Base-by-base conservation (phyloP, 108 stramenopile genomes). In the Chaetoceros tenuissimus region DNA sequence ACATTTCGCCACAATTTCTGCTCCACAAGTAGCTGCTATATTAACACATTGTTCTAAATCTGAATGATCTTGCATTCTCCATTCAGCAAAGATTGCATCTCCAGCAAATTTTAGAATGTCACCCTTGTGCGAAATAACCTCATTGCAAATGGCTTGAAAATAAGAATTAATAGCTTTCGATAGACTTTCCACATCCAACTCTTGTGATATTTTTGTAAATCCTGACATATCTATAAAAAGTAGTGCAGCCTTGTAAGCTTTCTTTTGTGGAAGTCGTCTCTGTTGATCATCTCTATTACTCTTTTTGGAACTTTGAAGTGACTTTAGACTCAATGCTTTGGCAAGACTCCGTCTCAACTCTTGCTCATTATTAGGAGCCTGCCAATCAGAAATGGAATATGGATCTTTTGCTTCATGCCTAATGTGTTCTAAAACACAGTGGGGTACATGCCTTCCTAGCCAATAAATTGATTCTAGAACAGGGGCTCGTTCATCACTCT, bases 381-480 rank as follows among this genome's bases (percentile, higher is more conserved):
- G n/a, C n/a, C n/a, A n/a, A n/a, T n/a, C n/a, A n/a, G n/a, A n/a
- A n/a, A n/a, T n/a, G n/a, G n/a, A n/a, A 73, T 47, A 18, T 91
- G 89, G 25, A 94, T 84, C 34, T 82, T 82, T 69, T 94, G 89
- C 22, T 89, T 89, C 89, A 94, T 89, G 48, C 77, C 80, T 40
- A 92, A 51, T 25, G 75, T 88, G 63, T 61, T 40, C 24, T 46
- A 31, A 23, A 48, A 28, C 16, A 7, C 61, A 48, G 28, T 64
- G 58, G 1, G 81, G 81, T 1, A 82, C 72, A 67, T 82, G 77
- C 18, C 52, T 67, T 8, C 74, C 64, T 31, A 82, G 64, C 75
- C 75, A 76, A 46, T 61, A 66, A 31, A 82, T 73, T 24, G 71
- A 72, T 23, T 70, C 69, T 28, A 82, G 59, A 23, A 75, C 57